Base-by-base conservation (phyloP, 176 grass and related monocot genomes). In the Dactylis glomerata region DNA sequence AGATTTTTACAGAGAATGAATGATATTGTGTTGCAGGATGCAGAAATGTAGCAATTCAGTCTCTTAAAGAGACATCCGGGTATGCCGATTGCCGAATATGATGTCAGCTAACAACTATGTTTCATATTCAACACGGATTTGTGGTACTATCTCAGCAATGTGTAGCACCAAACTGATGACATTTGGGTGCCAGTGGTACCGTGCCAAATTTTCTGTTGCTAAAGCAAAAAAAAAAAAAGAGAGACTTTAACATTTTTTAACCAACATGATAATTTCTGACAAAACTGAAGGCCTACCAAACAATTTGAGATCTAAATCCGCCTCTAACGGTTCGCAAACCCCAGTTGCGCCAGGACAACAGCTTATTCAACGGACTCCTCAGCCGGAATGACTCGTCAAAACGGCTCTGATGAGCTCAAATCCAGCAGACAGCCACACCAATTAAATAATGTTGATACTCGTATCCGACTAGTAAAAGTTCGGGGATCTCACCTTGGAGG, bases 401-500 rank as follows among this genome's bases (percentile, higher is more conserved):
- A 5, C 31, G 24, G 33, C 34, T 46, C 70, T 1, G 14, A 20
- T 50, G 45, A 57, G 64, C 16, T 70, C 54, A 84, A 81, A 66
- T 58, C 45, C 40, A 50, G 27, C 30, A 59, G 16, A 36, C 32
- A 70, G 65, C 1, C 33, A 8, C 37, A 26, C 6, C 42, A 17
- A 4, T 28, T 45, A 16, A 16, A 47, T 19, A 17, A 49, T 49
- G 70, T 2, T 15, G 41, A 22, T 24, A 58, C 41, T 88, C 46
- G 1, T 2, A 67, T 11, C 10, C 36, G 6, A 30, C 1, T 4
- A 86, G 22, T 26, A 73, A 47, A 10, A 33, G 73, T 19, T 23
- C 1, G 34, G 56, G 36, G 65, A 79, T 47, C 66, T 85, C 71
- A 96, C 93, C 93, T 95, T 98, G 69, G 91, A 90, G 9, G 89